Evolutionary conservation across 2,329 filamentous ascomycete genomes (phyloP).

Genomic region (Penicillium crustosum): DNA sequence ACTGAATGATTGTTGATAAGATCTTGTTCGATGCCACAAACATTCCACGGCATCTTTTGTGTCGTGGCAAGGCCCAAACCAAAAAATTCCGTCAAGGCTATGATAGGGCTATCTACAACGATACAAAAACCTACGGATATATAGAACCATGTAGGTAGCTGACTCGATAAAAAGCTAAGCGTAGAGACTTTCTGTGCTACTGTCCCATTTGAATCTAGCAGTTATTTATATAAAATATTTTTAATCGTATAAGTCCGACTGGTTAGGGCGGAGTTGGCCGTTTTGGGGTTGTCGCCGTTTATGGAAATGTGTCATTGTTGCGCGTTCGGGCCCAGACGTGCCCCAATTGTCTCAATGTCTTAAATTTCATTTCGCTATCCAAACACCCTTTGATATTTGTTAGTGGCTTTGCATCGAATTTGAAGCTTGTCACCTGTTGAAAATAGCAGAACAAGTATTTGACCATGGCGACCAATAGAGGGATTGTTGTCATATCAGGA

Average conservation of each 20-base stretch:
- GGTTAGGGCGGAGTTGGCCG: neutral
- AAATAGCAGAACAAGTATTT: neutral
- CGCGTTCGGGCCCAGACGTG: constrained; percentile 4
- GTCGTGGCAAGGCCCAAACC: neutral
- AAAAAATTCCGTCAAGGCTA: neutral
- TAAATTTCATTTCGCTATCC: neutral
- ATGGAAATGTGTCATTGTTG: constrained; percentile 7
- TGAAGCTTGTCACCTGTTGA: no score
- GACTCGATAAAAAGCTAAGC: neutral
- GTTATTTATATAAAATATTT: no score
- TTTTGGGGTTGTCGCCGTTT: neutral
- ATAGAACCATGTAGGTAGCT: neutral
- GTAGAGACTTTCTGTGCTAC: neutral
- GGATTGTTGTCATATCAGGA: constrained; percentile 84
- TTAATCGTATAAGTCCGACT: no score
- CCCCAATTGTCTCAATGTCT: constrained; percentile 1
- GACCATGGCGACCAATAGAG: constrained; percentile 38
- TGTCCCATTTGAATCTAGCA: neutral
- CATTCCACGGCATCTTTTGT: neutral
- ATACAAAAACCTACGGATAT: neutral
- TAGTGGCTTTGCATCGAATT: neutral
- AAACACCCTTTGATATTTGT: neutral
- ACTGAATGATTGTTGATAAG: neutral
- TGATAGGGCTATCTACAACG: neutral
- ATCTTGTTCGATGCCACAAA: neutral